phyloP scores from a whole-genome alignment of 2,329 filamentous ascomycete genomes.

The Arachnomyces sp. region DNA sequence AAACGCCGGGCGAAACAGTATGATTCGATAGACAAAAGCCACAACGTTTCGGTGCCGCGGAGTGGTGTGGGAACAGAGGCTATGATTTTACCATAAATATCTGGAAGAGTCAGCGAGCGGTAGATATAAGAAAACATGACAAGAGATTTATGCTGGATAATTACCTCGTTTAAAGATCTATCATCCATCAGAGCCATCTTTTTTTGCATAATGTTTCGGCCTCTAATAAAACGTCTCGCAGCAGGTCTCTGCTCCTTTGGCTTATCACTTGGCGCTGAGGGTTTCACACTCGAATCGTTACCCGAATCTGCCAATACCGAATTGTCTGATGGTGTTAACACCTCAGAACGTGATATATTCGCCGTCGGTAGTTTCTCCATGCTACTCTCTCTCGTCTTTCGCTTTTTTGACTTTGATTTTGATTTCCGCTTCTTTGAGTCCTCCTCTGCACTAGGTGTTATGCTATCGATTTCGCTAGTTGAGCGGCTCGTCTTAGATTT shows the following conservation, averaged over 20 bases:
- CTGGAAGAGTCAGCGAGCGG: conserved; percentile 17
- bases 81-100: conserved; percentile 31
- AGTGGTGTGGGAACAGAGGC: background rate
- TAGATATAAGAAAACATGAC: background rate
- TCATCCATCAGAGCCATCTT: conserved; percentile 72
- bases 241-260: conserved; percentile 36
- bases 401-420: conserved; percentile 14
- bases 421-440: conserved; percentile 6
- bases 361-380: background rate
- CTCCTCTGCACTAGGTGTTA: no score
- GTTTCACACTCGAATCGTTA: no score
- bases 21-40: no score
- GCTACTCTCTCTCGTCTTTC: conserved; percentile 23
- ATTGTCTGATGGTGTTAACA: no score
- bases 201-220: conserved; percentile 83
- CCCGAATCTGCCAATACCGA: no score
- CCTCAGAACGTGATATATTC: background rate
- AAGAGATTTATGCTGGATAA: conserved; percentile 18
- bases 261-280: conserved; percentile 43
- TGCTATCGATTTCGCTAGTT: no score
- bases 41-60: no score
- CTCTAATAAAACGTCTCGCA: conserved; percentile 65
- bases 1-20: no score
- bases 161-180: conserved; percentile 77
- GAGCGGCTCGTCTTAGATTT: no score